A percentile compares a stretch with the other conserved stretches of the same genome.
These are phyloP conservation scores for Rhodomyrtus tomentosa DNA, from an alignment of 345 rosid species.

Conservation along the genomic window DNA sequence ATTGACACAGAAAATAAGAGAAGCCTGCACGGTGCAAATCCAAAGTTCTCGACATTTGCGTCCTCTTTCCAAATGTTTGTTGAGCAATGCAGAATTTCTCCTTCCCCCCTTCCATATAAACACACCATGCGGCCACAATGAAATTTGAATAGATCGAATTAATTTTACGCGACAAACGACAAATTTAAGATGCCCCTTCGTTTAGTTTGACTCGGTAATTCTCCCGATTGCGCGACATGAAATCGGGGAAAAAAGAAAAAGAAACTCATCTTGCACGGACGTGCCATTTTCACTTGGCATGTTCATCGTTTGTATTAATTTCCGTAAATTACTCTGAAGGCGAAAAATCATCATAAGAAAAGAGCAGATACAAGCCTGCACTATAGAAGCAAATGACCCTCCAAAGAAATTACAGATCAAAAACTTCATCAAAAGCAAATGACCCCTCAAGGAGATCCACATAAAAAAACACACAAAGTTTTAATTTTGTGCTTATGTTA, in stretches of 20 bases:
- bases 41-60: too few species aligned
- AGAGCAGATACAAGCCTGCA: background rate
- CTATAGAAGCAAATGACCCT: background rate
- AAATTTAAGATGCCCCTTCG: background rate
- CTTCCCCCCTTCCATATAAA: background rate
- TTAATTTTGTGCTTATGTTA: background rate
- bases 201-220: background rate
- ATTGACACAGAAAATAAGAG: too few species aligned
- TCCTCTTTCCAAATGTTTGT: background rate
- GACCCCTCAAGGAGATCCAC: background rate
- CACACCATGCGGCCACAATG: background rate
- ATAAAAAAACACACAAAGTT: background rate
- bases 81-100: background rate
- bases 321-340: background rate
- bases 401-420: background rate
- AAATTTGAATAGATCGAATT: background rate
- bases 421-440: background rate
- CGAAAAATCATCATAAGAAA: background rate
- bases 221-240: background rate
- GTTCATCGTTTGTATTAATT: background rate
- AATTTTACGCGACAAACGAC: rapidly evolving
- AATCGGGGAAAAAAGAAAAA: background rate
- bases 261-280: background rate
- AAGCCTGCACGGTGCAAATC: too few species aligned
- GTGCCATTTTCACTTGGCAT: background rate